These are phyloP conservation scores for Cordyceps sp. DNA, from an alignment of 2,329 filamentous ascomycete genomes.

Conservation along the genomic window DNA sequence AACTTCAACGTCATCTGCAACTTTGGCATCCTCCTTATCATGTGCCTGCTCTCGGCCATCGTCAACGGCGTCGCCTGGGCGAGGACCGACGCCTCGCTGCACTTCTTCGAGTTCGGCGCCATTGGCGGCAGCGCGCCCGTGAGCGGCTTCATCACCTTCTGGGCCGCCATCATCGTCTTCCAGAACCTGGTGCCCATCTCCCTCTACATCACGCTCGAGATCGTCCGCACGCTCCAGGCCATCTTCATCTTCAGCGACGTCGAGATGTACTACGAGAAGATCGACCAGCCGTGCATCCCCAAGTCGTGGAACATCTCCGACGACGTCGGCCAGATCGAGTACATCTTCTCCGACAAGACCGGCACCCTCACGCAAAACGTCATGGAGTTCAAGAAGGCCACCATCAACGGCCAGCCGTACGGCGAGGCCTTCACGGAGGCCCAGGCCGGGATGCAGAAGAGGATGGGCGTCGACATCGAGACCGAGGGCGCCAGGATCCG, in stretches of 20 bases:
- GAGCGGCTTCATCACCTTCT: conserved; percentile 92
- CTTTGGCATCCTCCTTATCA: conserved; percentile 72
- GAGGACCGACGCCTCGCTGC: conserved; percentile 54
- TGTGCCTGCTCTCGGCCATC: conserved; percentile 77
- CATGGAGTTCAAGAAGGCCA: conserved; percentile 99
- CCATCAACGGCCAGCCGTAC: conserved; percentile 89
- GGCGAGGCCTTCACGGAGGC: conserved; percentile 97
- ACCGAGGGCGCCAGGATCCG: conserved; percentile 57
- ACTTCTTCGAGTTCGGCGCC: conserved; percentile 74
- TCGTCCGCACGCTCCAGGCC: conserved; percentile 82
- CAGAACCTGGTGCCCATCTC: conserved; percentile 98
- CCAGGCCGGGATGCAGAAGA: conserved; percentile 87
- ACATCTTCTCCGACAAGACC: conserved; percentile 98
- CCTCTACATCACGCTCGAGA: conserved; percentile 92
- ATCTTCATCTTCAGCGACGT: conserved; percentile 96
- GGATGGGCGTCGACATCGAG: conserved; percentile 74
- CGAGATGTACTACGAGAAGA: conserved; percentile 90
- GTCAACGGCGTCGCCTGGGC: conserved; percentile 74
- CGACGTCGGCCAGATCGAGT: conserved; percentile 94
- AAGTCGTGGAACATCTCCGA: conserved; percentile 99
- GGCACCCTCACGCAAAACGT: conserved; percentile 91
- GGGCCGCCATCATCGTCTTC: conserved; percentile 85
- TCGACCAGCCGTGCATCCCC: conserved; percentile 89
- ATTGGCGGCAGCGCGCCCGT: conserved; percentile 59
- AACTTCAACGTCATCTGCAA: conserved; percentile 98